Conservation (phyloP, 2,329 filamentous ascomycete genomes). For the Xylariales sp. region DNA sequence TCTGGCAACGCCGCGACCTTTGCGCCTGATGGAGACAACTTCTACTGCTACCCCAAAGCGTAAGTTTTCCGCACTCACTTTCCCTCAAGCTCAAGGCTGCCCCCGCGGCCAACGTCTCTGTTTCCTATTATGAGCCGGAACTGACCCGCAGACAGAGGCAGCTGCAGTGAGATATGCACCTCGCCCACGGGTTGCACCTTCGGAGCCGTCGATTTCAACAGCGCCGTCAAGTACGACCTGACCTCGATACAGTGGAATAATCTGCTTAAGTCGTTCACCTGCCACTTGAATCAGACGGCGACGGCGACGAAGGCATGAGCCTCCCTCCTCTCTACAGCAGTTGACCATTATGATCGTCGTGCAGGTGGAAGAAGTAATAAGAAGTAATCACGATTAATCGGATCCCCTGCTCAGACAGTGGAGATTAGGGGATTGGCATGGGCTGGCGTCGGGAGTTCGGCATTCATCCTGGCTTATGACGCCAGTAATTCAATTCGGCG, state of each 20-base stretch:
- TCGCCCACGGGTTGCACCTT: constrained; percentile 50
- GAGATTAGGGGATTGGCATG: not conserved
- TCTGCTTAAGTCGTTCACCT: constrained; percentile 33
- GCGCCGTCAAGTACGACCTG: constrained; percentile 43
- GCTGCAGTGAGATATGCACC: constrained; percentile 40
- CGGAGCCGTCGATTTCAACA: constrained; percentile 41
- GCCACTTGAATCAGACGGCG: constrained; percentile 25
- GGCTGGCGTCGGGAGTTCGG: constrained; percentile 2
- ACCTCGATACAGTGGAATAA: constrained; percentile 39
- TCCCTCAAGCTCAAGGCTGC: no score
- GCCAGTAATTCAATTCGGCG: constrained; percentile 1
- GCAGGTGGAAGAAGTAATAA: no score
- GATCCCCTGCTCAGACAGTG: not conserved
- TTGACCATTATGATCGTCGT: no score
- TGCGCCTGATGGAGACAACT: constrained; percentile 44
- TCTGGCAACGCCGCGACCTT: constrained; percentile 42
- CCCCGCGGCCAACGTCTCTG: no score
- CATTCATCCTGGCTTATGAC: constrained; percentile 8
- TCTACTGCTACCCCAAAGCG: constrained; percentile 42
- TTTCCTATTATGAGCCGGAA: not conserved
- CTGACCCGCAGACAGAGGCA: constrained; percentile 18
- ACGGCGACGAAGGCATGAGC: no score
- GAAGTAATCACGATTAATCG: no score
- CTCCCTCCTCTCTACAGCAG: no score
- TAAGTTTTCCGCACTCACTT: no score